Percentiles rank a stretch among this genome's conserved stretches.
Conservation (phyloP, 2,329 filamentous ascomycete genomes). For the Colletotrichum tropicicola region DNA sequence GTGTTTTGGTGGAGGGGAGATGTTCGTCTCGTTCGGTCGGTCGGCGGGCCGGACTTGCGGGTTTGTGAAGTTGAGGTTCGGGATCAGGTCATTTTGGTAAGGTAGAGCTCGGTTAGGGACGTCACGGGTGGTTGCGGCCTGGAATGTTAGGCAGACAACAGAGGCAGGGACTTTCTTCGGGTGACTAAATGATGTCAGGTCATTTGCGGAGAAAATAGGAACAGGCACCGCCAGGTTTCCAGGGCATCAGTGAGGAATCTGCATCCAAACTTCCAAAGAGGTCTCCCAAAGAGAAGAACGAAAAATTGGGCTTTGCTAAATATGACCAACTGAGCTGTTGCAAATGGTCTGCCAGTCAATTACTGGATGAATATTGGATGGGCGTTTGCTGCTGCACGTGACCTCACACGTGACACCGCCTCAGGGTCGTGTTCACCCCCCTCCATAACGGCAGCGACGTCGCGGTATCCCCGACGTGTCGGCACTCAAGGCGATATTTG, state of each 20-base stretch:
- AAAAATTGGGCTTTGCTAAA: no score
- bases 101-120: slow-evolving; percentile 31
- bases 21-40: not conserved
- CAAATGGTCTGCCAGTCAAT: no score
- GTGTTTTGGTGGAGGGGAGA: slow-evolving; percentile 27
- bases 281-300: no score
- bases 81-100: slow-evolving; percentile 35
- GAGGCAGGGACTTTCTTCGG: slow-evolving; percentile 18
- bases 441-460: not conserved
- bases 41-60: slow-evolving; percentile 17
- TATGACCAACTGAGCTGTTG: no score
- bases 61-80: slow-evolving; percentile 26
- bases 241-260: not conserved
- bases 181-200: slow-evolving; percentile 30
- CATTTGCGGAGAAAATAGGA: slow-evolving; percentile 23
- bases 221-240: not conserved
- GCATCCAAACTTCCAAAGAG: no score
- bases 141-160: not conserved
- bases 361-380: no score
- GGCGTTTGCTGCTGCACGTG: not conserved
- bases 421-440: slow-evolving; percentile 7
- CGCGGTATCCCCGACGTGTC: not conserved
- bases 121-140: slow-evolving; percentile 29
- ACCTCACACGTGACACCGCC: slow-evolving; percentile 16
- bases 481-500: not conserved